Evolutionary conservation across 2,329 filamentous ascomycete genomes (phyloP).

Genomic region (Pyrenochaeta sp.): DNA sequence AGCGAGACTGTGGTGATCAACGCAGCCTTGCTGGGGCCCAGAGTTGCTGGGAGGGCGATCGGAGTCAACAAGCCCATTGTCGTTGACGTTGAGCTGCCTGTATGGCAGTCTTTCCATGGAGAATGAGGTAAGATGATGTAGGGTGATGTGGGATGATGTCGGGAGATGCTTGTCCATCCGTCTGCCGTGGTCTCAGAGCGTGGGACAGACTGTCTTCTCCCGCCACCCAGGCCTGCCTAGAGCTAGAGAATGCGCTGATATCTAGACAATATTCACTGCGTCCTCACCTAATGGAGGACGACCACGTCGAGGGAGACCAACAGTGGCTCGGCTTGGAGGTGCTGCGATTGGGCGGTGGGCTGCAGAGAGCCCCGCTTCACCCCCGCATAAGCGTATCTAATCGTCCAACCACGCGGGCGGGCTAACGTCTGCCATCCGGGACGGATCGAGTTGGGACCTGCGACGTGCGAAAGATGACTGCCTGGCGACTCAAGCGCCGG

Average conservation of each 20-base stretch:
- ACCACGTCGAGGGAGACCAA: conserved; percentile 29
- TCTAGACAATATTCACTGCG: no score
- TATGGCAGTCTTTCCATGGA: conserved; percentile 53
- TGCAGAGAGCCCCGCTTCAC: conserved; percentile 32
- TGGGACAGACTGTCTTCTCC: conserved; percentile 13
- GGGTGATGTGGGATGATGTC: conserved; percentile 18
- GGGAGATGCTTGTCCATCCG: conserved; percentile 19
- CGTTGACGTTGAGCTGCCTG: conserved; percentile 79
- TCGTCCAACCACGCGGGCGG: conserved; percentile 35
- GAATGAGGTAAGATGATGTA: conserved; percentile 13
- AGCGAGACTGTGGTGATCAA: conserved; percentile 82
- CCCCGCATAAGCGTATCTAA: conserved; percentile 39
- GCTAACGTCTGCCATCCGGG: conserved; percentile 37
- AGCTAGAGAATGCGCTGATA: no score
- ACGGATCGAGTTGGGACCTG: conserved; percentile 41
- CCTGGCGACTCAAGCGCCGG: conserved; percentile 43
- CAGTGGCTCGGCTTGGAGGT: conserved; percentile 10
- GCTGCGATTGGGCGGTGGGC: conserved; percentile 17
- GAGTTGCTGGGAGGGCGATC: conserved; percentile 65
- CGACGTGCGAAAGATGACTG: conserved; percentile 25
- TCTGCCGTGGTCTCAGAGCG: conserved; percentile 32
- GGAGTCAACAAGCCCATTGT: conserved; percentile 81
- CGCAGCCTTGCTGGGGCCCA: conserved; percentile 75
- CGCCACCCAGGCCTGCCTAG: not conserved
- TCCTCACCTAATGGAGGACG: conserved; percentile 22